These are phyloP conservation scores for Dactylorhiza incarnata DNA, from an alignment of 106 monocot genomes.

Conservation along the genomic window DNA sequence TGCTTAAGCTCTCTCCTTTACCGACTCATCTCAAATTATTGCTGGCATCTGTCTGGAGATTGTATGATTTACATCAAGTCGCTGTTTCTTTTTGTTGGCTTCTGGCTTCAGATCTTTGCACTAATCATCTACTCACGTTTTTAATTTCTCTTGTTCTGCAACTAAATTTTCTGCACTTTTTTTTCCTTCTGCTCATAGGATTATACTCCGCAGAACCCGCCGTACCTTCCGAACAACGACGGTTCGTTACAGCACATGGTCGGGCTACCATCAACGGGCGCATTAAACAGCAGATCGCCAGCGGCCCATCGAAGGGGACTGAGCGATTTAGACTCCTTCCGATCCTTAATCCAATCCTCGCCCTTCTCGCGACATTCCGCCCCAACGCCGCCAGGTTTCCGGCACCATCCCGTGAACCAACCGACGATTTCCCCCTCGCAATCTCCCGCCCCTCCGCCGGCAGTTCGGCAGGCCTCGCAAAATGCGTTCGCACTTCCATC, in stretches of 20 bases:
- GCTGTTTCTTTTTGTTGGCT: background rate
- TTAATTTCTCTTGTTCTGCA: background rate
- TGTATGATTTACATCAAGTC: no score
- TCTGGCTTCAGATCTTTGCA: background rate
- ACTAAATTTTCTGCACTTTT: background rate
- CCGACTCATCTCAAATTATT: background rate
- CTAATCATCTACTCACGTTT: background rate
- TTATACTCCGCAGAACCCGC: background rate
- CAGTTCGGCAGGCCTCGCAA: background rate
- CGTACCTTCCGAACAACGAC: slow-evolving; percentile 3
- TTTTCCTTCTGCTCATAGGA: background rate
- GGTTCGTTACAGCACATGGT: slow-evolving; percentile 6
- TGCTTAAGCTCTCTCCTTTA: background rate
- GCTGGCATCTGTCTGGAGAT: background rate
- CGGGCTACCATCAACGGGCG: slow-evolving; percentile 25
- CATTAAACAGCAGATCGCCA: background rate
- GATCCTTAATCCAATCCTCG: slow-evolving; percentile 10
- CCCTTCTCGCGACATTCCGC: slow-evolving; percentile 1
- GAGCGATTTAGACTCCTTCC: background rate
- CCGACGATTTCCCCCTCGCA: background rate
- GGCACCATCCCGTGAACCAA: slow-evolving; percentile 16
- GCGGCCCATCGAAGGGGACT: slow-evolving; percentile 5
- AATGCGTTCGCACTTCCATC: slow-evolving; percentile 3
- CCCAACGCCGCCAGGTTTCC: slow-evolving; percentile 1
- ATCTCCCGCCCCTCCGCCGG: background rate